phyloP scores from a whole-genome alignment of 139 green algal species.

The Mychonastes homosphaera region DNA sequence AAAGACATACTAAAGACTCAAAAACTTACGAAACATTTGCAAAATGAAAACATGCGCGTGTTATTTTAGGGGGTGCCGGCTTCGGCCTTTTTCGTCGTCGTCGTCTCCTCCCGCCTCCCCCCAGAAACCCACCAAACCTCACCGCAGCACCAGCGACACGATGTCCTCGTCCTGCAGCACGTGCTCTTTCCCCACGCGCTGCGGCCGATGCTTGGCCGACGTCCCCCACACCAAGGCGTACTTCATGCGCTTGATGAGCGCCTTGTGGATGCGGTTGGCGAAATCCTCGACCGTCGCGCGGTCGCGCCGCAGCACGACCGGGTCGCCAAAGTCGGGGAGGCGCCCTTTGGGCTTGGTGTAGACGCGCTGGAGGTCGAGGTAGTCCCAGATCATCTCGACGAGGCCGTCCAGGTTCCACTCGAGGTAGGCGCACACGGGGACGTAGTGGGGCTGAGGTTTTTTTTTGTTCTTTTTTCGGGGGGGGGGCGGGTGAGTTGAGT shows the following conservation, averaged over 20 bases:
- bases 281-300: constrained; percentile 88
- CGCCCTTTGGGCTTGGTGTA: constrained; percentile 93
- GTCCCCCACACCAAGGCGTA: constrained; percentile 84
- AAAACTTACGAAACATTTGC: no score
- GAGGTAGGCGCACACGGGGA: constrained; percentile 62
- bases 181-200: constrained; percentile 92
- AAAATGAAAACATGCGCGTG: no score
- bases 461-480: no score
- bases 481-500: no score
- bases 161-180: constrained; percentile 91
- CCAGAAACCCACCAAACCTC: no score
- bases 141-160: no score
- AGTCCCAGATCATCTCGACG: constrained; percentile 94
- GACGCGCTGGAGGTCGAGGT: constrained; percentile 80
- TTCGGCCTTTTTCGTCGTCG: no score
- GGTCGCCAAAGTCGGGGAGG: constrained; percentile 94
- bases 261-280: constrained; percentile 76
- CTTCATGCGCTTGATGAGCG: constrained; percentile 91
- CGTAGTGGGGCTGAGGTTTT: no score
- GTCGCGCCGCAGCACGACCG: constrained; percentile 65
- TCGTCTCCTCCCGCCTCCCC: no score
- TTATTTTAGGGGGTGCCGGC: no score
- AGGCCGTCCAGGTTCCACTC: constrained; percentile 89
- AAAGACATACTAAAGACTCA: no score
- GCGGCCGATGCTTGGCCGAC: constrained; percentile 82